Conservation (phyloP, 2,329 filamentous ascomycete genomes). For the Monilinia laxa region DNA sequence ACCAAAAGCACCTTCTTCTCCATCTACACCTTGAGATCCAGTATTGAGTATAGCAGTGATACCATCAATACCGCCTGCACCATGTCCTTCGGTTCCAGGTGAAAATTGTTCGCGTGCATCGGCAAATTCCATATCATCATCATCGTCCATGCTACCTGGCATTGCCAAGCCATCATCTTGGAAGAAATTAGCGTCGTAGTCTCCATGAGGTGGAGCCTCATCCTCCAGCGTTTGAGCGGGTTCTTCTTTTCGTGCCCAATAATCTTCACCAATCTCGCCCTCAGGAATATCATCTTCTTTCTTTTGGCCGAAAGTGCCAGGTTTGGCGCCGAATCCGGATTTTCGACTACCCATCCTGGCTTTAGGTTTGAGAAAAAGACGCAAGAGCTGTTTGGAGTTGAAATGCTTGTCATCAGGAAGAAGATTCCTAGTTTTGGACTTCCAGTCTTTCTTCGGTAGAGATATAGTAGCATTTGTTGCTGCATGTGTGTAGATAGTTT, state of each 20-base stretch:
- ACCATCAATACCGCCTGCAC: slow-evolving; percentile 47
- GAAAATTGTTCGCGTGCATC: slow-evolving; percentile 80
- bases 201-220: slow-evolving; percentile 61
- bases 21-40: slow-evolving; percentile 46
- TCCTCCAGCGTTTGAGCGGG: slow-evolving; percentile 51
- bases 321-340: slow-evolving; percentile 49
- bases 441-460: slow-evolving; percentile 92
- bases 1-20: slow-evolving; percentile 52
- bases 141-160: slow-evolving; percentile 57
- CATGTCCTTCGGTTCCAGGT: slow-evolving; percentile 54
- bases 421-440: slow-evolving; percentile 86
- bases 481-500: slow-evolving; percentile 78
- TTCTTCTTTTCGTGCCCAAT: slow-evolving; percentile 78
- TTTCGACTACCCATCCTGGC: slow-evolving; percentile 73
- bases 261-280: slow-evolving; percentile 89
- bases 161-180: slow-evolving; percentile 79
- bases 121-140: slow-evolving; percentile 72
- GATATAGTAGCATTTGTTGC: slow-evolving; percentile 78
- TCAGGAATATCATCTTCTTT: slow-evolving; percentile 59
- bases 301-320: slow-evolving; percentile 46
- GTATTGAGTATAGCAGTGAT: slow-evolving; percentile 52
- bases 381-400: slow-evolving; percentile 86
- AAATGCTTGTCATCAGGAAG: slow-evolving; percentile 98
- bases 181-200: slow-evolving; percentile 98
- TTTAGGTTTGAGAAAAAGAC: slow-evolving; percentile 92